These are phyloP conservation scores for Neocatenulostroma microsporum DNA, from an alignment of 2,329 filamentous ascomycete species.

Conservation along the genomic window DNA sequence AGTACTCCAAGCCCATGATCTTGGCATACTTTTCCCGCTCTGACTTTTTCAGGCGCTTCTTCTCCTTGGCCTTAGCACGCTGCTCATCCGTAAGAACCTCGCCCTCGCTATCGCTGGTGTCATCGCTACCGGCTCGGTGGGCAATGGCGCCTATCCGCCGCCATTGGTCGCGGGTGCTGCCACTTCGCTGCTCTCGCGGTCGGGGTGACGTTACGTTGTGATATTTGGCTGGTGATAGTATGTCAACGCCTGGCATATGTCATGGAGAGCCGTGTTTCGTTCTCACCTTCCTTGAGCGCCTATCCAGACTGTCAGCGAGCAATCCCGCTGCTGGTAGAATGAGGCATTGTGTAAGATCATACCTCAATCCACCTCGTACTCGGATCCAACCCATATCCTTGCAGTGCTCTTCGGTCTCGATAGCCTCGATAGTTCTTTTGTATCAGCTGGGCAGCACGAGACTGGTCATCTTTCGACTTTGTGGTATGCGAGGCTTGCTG, in stretches of 20 bases:
- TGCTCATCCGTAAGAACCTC: conserved; percentile 30
- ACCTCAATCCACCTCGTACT: conserved; percentile 64
- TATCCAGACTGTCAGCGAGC: conserved; percentile 14
- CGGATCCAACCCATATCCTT: conserved; percentile 62
- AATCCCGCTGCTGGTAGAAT: neutral
- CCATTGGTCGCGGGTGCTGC: conserved; percentile 58
- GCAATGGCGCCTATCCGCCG: conserved; percentile 64
- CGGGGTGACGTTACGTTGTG: conserved; percentile 42
- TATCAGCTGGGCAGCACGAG: conserved; percentile 27
- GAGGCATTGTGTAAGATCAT: conserved; percentile 21
- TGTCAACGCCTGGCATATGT: conserved; percentile 9
- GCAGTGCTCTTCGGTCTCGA: conserved; percentile 60
- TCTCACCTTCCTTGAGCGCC: conserved; percentile 29
- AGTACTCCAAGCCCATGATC: conserved; percentile 80
- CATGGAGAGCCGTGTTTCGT: neutral
- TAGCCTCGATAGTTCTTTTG: conserved; percentile 69
- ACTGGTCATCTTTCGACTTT: conserved; percentile 6
- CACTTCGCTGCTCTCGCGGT: conserved; percentile 30
- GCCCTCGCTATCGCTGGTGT: conserved; percentile 44
- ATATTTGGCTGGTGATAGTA: conserved; percentile 43
- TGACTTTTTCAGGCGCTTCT: conserved; percentile 44
- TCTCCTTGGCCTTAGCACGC: conserved; percentile 25
- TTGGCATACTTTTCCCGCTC: conserved; percentile 60
- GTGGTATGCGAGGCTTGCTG: conserved; percentile 6
- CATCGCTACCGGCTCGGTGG: conserved; percentile 63